Evolutionary conservation across 495 filamentous ascomycete genomes (phyloP).

Genomic region (Podospora conica): DNA sequence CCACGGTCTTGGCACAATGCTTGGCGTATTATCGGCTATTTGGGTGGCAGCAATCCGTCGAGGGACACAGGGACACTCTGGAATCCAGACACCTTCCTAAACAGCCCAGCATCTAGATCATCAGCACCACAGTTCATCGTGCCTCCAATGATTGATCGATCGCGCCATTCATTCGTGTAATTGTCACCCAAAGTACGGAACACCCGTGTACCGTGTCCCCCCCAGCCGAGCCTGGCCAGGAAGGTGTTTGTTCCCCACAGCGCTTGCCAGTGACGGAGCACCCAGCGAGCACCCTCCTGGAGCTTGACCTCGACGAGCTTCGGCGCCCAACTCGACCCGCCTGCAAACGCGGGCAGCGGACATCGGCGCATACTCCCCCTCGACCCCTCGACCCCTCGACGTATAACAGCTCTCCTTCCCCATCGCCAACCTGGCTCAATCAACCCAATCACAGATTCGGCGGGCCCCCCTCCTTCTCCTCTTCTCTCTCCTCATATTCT

Average conservation of each 20-base stretch:
- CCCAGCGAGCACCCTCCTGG: not conserved
- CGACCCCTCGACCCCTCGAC: not conserved
- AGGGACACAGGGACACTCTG: not conserved
- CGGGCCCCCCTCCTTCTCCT: conserved; percentile 42
- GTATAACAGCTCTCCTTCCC: conserved; percentile 1
- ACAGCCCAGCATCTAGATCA: not conserved
- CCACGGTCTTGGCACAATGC: not conserved
- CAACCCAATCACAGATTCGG: conserved; percentile 28
- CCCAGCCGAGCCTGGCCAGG: not conserved
- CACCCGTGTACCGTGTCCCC: not conserved
- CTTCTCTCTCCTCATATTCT: conserved; percentile 55
- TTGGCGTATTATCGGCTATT: not conserved
- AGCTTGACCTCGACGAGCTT: not conserved
- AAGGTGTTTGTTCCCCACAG: not conserved
- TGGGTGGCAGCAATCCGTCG: not conserved
- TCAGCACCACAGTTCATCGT: not conserved
- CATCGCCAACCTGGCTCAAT: conserved; percentile 37
- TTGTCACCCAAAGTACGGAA: not conserved
- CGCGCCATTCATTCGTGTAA: not conserved
- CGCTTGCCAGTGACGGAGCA: not conserved
- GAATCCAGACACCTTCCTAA: not conserved
- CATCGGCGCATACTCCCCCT: not conserved
- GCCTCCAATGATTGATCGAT: not conserved
- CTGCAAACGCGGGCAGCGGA: not conserved
- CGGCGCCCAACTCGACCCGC: not conserved